A percentile compares a stretch with the other conserved stretches of the same genome.
Evolutionary conservation across 163 green algal genomes (phyloP).

Genomic region (Chlamydomonas reinhardtii): DNA sequence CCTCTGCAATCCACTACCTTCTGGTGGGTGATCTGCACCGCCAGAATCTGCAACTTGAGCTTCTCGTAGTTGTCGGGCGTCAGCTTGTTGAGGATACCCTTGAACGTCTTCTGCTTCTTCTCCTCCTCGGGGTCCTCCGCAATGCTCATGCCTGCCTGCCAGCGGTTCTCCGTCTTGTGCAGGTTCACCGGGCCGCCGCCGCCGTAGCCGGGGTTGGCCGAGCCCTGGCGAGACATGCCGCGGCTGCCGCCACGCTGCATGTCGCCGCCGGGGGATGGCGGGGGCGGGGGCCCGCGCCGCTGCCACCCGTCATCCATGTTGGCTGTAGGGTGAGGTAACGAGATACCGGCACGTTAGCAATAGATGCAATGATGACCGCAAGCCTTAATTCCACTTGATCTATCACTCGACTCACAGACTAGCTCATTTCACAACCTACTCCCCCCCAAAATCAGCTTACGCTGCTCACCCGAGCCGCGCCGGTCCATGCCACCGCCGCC

Average conservation of each 20-base stretch:
- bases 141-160: background rate
- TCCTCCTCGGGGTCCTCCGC: slow-evolving; percentile 93
- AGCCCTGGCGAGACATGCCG: slow-evolving; percentile 53
- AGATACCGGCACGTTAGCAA: no score
- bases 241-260: slow-evolving; percentile 34
- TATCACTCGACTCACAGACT: no score
- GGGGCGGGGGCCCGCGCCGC: slow-evolving; percentile 41
- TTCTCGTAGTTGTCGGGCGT: slow-evolving; percentile 98
- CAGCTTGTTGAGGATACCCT: slow-evolving; percentile 98
- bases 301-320: slow-evolving; percentile 49
- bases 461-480: slow-evolving; percentile 25
- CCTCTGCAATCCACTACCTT: slow-evolving; percentile 57
- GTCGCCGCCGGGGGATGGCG: slow-evolving; percentile 54
- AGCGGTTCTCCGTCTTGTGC: slow-evolving; percentile 60
- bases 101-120: slow-evolving; percentile 93
- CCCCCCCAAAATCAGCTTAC: background rate
- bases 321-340: background rate
- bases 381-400: no score
- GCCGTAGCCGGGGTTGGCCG: slow-evolving; percentile 43
- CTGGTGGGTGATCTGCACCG: slow-evolving; percentile 79
- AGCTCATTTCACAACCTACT: slow-evolving; percentile 6
- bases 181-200: slow-evolving; percentile 66
- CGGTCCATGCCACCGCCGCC: slow-evolving; percentile 47
- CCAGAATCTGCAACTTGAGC: slow-evolving; percentile 85
- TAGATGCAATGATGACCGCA: no score